Conservation (phyloP, 768 basidiomycete species). For the Omphalotus guepiniiformis region DNA sequence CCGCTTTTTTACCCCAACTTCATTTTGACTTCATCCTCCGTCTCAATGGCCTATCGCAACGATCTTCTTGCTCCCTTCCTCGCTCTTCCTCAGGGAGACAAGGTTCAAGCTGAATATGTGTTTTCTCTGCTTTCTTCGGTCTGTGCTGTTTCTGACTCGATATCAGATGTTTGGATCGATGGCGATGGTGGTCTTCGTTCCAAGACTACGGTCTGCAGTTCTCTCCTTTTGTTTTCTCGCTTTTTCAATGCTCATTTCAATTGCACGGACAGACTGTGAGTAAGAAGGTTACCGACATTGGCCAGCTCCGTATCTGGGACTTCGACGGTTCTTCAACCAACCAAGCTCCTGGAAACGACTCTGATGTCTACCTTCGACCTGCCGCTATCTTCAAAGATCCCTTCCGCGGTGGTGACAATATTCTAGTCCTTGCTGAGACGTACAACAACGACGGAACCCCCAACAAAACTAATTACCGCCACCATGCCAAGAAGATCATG, state of each 20-base stretch:
- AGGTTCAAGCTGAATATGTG: conserved; percentile 92
- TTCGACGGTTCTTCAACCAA: conserved; percentile 98
- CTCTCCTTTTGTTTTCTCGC: neutral
- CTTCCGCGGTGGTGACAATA: conserved; percentile 98
- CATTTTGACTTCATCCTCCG: no score
- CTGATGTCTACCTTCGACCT: conserved; percentile 97
- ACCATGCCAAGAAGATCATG: conserved; percentile 93
- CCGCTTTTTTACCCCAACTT: no score
- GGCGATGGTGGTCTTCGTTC: conserved; percentile 91
- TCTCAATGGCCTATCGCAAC: conserved; percentile 70
- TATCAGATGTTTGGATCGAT: conserved; percentile 94
- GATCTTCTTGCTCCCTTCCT: conserved; percentile 90
- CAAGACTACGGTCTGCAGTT: conserved; percentile 80
- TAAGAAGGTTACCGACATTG: conserved; percentile 83
- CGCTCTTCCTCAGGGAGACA: conserved; percentile 83
- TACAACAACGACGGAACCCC: conserved; percentile 99
- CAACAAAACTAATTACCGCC: conserved; percentile 94
- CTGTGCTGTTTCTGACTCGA: conserved; percentile 15
- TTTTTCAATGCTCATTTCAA: conserved; percentile 10
- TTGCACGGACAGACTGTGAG: conserved; percentile 65
- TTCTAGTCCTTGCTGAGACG: conserved; percentile 93
- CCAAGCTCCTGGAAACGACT: conserved; percentile 94
- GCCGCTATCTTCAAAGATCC: conserved; percentile 98
- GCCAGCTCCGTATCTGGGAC: conserved; percentile 95
- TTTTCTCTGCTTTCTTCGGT: conserved; percentile 13